Percentiles rank a stretch among this genome's conserved stretches.
Conservation (phyloP, 148 eudicot species). For the Camellia lanceoleosa region DNA sequence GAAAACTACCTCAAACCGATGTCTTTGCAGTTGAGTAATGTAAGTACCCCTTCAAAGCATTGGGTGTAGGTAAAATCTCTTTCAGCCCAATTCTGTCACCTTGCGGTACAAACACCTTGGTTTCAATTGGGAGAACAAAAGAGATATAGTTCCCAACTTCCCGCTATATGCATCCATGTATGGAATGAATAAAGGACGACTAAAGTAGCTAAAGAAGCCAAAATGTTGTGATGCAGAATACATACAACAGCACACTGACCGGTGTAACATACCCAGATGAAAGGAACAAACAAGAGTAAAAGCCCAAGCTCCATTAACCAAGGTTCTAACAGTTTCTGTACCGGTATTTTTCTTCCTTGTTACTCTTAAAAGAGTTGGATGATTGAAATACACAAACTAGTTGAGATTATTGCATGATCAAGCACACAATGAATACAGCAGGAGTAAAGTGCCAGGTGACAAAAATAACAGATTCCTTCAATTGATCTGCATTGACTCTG, state of each 20-base stretch:
- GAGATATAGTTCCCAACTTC: slow-evolving; percentile 13
- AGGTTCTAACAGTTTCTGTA: slow-evolving; percentile 31
- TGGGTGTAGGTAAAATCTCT: not conserved
- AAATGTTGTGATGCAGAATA: slow-evolving; percentile 14
- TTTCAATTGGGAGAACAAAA: slow-evolving; percentile 15
- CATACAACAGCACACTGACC: slow-evolving; percentile 23
- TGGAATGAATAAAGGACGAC: slow-evolving; percentile 21
- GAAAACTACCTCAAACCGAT: slow-evolving; percentile 20
- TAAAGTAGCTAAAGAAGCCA: slow-evolving; percentile 22
- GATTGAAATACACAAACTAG: slow-evolving; percentile 29
- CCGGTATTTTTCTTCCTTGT: slow-evolving; percentile 24
- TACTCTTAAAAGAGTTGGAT: slow-evolving; percentile 25
- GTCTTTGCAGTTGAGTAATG: not conserved
- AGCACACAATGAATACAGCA: slow-evolving; percentile 24
- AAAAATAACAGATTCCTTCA: slow-evolving; percentile 12
- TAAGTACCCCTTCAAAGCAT: not conserved
- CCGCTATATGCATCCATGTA: slow-evolving; percentile 19
- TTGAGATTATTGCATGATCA: slow-evolving; percentile 26
- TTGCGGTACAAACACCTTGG: slow-evolving; percentile 17
- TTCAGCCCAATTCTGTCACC: slow-evolving; percentile 18
- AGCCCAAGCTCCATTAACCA: slow-evolving; percentile 35
- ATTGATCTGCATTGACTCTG: slow-evolving; percentile 67
- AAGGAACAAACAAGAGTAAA: slow-evolving; percentile 25
- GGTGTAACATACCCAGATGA: slow-evolving; percentile 12
- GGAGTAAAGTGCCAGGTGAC: slow-evolving; percentile 18